These are phyloP conservation scores for Metschnikowia cerradonensis DNA, from an alignment of 805 yeast genomes.

Conservation along the genomic window DNA sequence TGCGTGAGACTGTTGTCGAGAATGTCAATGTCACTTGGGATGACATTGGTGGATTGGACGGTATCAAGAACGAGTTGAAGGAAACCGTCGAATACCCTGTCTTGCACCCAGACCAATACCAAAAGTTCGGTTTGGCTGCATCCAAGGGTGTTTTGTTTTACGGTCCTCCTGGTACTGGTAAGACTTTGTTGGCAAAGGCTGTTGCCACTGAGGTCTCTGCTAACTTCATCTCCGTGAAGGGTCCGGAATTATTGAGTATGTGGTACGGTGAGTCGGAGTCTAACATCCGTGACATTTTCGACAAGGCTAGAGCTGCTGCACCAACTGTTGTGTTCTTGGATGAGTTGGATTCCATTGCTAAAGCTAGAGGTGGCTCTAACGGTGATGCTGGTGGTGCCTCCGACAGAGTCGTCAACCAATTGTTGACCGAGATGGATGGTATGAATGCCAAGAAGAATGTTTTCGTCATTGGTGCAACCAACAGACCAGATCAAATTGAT, in stretches of 20 bases:
- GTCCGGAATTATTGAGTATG: slow-evolving; percentile 96
- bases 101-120: slow-evolving; percentile 96
- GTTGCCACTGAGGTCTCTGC: slow-evolving; percentile 99
- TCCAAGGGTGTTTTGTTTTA: slow-evolving; percentile 97
- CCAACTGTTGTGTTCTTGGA: slow-evolving; percentile 98
- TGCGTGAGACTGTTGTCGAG: slow-evolving; percentile 99
- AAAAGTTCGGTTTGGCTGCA: slow-evolving; percentile 96
- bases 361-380: slow-evolving; percentile 79
- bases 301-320: slow-evolving; percentile 98
- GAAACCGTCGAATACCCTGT: slow-evolving; percentile 99
- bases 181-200: slow-evolving; percentile 95
- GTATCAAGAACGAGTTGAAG: slow-evolving; percentile 92
- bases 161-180: slow-evolving; percentile 99
- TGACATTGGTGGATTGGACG: slow-evolving; percentile 97
- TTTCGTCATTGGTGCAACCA: slow-evolving; percentile 98
- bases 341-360: slow-evolving; percentile 96
- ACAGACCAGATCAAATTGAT: slow-evolving; percentile 98
- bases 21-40: slow-evolving; percentile 98
- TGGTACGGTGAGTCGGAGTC: slow-evolving; percentile 99
- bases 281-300: slow-evolving; percentile 94
- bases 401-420: slow-evolving; percentile 93
- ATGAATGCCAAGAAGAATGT: slow-evolving; percentile 99
- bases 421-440: slow-evolving; percentile 98
- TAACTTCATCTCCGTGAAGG: slow-evolving; percentile 94
- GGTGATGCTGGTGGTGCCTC: slow-evolving; percentile 93